Conservation (phyloP, 495 filamentous ascomycete genomes). For the Sordaria brevicollis region DNA sequence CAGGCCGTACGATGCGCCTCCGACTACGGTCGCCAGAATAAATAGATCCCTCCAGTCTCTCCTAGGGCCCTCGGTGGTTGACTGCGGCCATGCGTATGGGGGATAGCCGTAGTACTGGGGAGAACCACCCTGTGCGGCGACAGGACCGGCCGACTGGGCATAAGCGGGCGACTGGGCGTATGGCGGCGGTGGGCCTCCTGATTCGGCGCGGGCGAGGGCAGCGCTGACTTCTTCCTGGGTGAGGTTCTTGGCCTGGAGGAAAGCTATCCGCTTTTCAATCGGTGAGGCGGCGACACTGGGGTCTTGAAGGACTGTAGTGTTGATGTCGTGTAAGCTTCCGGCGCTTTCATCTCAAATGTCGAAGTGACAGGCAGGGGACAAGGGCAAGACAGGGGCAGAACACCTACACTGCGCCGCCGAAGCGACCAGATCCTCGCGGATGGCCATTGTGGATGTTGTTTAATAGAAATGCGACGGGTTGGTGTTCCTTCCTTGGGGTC, state of each 20-base stretch:
- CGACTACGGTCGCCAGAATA: constrained; percentile 88
- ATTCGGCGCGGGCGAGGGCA: constrained; percentile 64
- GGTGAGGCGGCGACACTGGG: constrained; percentile 81
- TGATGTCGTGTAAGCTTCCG: constrained; percentile 1
- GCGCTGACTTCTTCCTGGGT: constrained; percentile 89
- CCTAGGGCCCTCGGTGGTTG: constrained; percentile 59
- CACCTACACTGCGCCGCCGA: constrained; percentile 55
- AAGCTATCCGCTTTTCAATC: constrained; percentile 85
- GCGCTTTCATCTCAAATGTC: constrained; percentile 1
- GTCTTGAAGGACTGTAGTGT: constrained; percentile 74
- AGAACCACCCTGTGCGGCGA: constrained; percentile 33
- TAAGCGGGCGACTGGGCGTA: constrained; percentile 34
- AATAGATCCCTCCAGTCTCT: constrained; percentile 98
- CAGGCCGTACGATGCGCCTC: constrained; percentile 76
- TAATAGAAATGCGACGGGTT: neutral
- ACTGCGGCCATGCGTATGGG: constrained; percentile 54
- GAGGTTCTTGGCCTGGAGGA: constrained; percentile 93
- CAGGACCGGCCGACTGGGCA: constrained; percentile 17
- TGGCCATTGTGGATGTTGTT: constrained; percentile 45
- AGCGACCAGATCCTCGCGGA: constrained; percentile 75
- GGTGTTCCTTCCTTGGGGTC: neutral
- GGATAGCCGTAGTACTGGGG: constrained; percentile 56
- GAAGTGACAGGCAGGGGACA: constrained; percentile 8
- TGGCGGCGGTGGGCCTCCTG: constrained; percentile 36
- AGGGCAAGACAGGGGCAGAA: constrained; percentile 24